Base-by-base conservation (phyloP, 2,329 filamentous ascomycete species). In the Bipolaris sorokiniana region DNA sequence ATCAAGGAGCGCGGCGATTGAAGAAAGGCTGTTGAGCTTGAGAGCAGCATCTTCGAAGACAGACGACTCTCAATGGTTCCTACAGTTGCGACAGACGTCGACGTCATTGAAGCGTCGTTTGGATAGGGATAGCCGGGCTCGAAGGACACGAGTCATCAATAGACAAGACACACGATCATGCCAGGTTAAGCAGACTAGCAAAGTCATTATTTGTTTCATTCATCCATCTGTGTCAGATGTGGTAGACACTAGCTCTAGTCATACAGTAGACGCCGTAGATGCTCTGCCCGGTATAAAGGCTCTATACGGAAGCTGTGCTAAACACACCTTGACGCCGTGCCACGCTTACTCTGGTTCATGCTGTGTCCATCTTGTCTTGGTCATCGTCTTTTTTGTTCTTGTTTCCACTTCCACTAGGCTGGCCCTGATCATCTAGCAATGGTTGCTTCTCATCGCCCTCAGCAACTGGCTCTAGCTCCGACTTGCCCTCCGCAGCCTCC, bases 341-440 rank as follows among this genome's bases (percentile, higher is more conserved):
- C 16, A 46, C 53, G 40, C 42, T 26, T 40, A 44, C 44, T 45
- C 48, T 33, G 18, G 22, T 50, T 81, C 83, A 93, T 78, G 91
- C 92, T 61, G 89, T 96, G 77, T 97, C 92, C 92, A 97, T 97
- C 85, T 90, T 93, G 77, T 95, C 91, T 45, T 82, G 82, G 52
- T 84, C 84, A 61, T 83, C 79, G 60, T 80, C 78, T 66, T 83
- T 80, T 68, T 83, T 82, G 73, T 81, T 72, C 54, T 71, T 72
- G 64, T 69, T 76, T 69, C 82, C 81, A 70, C 83, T 86, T 50
- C 86, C 86, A 69, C 88, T 88, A 16, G 86, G 81, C 76, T 89
- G 85, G 26, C 87, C 88, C 59, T 86, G 81, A 66, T 87, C 82
- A 64, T 86, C 83, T 68, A 90, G 77, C 62, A 90, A 77, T 45